A percentile compares a stretch with the other conserved stretches of the same genome.
Evolutionary conservation across 305 asterid genomes (phyloP).

Genomic region (Striga hermonthica): DNA sequence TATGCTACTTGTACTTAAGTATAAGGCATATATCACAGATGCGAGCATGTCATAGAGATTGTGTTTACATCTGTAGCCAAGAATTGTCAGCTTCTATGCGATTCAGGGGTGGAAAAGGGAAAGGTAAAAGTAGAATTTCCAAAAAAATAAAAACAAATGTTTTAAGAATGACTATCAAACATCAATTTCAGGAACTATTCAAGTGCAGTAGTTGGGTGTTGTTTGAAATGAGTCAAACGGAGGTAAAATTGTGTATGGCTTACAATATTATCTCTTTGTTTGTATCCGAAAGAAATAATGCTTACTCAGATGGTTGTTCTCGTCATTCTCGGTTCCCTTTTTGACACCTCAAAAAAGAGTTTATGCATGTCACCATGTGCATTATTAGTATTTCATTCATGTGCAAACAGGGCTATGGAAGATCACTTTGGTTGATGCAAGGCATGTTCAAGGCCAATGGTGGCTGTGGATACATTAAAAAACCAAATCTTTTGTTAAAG

Average conservation of each 20-base stretch:
- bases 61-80: background rate
- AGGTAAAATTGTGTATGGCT: too few species aligned
- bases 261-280: too few species aligned
- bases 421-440: conserved; percentile 82
- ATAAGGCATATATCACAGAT: conserved; percentile 2
- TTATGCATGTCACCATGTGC: too few species aligned
- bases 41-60: background rate
- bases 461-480: conserved; percentile 73
- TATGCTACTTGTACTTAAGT: background rate
- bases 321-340: too few species aligned
- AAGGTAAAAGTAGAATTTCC: background rate
- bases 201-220: background rate
- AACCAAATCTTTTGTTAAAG: conserved; percentile 58
- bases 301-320: too few species aligned
- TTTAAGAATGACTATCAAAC: background rate
- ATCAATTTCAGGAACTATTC: background rate
- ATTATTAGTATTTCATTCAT: conserved; percentile 10
- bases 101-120: background rate
- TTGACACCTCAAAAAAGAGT: too few species aligned
- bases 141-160: background rate
- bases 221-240: background rate
- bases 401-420: conserved; percentile 66
- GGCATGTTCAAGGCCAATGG: conserved; percentile 88
- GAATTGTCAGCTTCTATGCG: background rate
- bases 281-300: too few species aligned